Base-by-base conservation (phyloP, 768 basidiomycete species). In the Boletellus emodensis region DNA sequence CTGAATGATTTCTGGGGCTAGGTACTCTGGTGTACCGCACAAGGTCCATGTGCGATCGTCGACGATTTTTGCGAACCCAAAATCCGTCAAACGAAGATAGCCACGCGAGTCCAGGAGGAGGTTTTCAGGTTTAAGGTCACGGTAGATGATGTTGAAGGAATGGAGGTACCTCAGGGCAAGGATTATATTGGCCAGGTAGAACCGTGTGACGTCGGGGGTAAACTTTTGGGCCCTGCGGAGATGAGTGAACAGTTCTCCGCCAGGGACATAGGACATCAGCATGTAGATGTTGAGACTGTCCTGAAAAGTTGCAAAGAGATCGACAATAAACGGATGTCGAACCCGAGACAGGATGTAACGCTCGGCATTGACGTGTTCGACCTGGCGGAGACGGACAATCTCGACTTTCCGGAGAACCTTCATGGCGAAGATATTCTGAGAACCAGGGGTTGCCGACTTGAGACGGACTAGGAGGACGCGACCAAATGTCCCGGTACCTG, bases 41-140 rank as follows among this genome's bases (percentile, higher is more conserved):
- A 99, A 77, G 7, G 96, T 99, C 85, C 90, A 98, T 6, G 96
- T 98, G 67, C 94, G 88, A 67, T 97, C 95, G 56, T 94, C 91
- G 37, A 98, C 94, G 49, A 94, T 84, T 70, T 98, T 98, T 33
- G 96, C 93, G 66, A 99, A 98, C 6, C 95, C 95, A 68, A 97
- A 99, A 72, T 99, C 96, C 18, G 94, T 95, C 52, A 98, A 82
- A 32, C 92, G 89, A 56, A 95, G 80, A 64, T 98, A 97, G 6
- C 96, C 96, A 35, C 86, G 82, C 18, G 89, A 83, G 65, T 96
- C 96, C 46, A 99, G 76, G 35, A 99, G 81, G n/a, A 99, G 82
- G 62, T 99, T 99, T 70, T 99, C 96, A 14, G 96, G 96, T 70
- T 99, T 98, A 58, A 99, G 81, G 70, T 98, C 95, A 39, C 95